Percentiles rank a stretch among this genome's conserved stretches.
Conservation (phyloP, 768 basidiomycete genomes). For the Termitomyces sp. region DNA sequence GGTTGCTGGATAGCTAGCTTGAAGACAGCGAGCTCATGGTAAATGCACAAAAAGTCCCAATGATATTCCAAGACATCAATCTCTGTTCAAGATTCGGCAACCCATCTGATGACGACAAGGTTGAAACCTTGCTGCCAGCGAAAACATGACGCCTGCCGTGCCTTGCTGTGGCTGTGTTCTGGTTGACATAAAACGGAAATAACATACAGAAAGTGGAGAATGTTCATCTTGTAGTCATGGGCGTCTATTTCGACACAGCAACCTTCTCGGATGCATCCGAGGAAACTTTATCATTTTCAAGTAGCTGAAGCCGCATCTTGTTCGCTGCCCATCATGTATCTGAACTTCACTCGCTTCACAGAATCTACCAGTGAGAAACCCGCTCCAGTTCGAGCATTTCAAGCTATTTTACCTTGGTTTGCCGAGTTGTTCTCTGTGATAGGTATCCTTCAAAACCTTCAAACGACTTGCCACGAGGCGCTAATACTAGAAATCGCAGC, state of each 20-base stretch:
- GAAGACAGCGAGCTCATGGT: no score
- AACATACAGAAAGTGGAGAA: no score
- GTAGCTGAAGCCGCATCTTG: not conserved
- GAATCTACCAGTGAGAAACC: not conserved
- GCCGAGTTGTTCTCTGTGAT: not conserved
- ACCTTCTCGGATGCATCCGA: not conserved
- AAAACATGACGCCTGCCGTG: not conserved
- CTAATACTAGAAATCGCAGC: not conserved
- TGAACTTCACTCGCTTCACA: not conserved
- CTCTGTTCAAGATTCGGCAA: not conserved
- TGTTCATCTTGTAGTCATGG: no score
- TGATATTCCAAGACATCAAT: not conserved
- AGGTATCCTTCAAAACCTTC: not conserved
- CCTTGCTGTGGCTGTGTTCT: not conserved
- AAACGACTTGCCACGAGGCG: not conserved
- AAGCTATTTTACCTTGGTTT: not conserved
- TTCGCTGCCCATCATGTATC: not conserved
- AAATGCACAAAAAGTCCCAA: no score
- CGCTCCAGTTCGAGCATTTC: not conserved
- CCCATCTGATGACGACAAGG: not conserved
- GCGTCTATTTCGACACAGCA: no score
- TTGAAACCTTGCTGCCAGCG: no score
- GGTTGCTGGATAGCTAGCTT: not conserved
- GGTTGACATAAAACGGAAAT: no score
- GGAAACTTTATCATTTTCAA: not conserved